Evolutionary conservation across 306 rosid genomes (phyloP), one percentile per base, ranked within the genome.

Genomic region (Delonix regia): DNA sequence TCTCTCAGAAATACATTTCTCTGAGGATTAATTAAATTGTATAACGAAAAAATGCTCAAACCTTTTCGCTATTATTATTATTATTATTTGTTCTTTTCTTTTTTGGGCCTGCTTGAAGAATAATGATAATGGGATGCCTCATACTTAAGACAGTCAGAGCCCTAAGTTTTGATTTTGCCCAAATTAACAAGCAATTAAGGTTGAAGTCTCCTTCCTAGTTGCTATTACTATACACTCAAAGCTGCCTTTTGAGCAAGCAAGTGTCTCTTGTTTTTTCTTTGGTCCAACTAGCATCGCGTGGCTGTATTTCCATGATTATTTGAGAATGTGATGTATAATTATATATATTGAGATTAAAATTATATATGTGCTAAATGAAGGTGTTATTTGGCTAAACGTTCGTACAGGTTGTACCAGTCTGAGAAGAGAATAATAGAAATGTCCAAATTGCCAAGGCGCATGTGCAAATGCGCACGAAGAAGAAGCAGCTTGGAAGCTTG

Each of bases 401-500:
- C 69, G 66, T 47, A 75, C 84, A 83, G 82, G 82, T 80, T 62
- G 76, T 84, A 24, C 18, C 16, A 56, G 80, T n/a, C n/a, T n/a
- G n/a, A n/a, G n/a, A n/a, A n/a, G n/a, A n/a, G n/a, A n/a, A n/a
- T 76, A 55, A 80, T 80, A 48, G 56, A 71, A 73, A 75, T 75
- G 77, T 70, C 52, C 81, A 83, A 75, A 70, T 76, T 80, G 62
- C 53, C 71, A 1, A 47, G 64, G 63, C 59, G 80, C 85, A 84
- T 80, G 85, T 84, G 87, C 79, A 69, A 69, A 44, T 53, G 67
- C 63, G 66, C 56, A 75, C 76, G 71, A 79, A 83, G 67, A 14
- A 76, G 80, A 12, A 80, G 82, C 76, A 57, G 56, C 38, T 6
- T 34, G 2, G 38, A 34, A 6, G 6, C 38, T 2, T 6, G 2